Evolutionary conservation across 139 green algal genomes (phyloP).

Genomic region (Tetradesmus obliquus): DNA sequence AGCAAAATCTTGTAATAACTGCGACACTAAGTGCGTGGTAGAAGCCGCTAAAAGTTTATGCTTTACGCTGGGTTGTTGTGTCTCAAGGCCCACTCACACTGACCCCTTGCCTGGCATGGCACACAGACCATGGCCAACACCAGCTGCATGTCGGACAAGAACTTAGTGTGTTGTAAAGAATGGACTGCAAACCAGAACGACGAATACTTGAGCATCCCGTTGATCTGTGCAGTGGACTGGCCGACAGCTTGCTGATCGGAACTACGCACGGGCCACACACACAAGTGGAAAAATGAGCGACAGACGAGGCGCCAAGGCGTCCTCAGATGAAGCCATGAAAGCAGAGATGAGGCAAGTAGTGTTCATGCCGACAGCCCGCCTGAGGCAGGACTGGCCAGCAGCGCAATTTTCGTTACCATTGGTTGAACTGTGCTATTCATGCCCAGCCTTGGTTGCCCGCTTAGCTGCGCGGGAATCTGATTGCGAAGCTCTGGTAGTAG

Average conservation of each 20-base stretch:
- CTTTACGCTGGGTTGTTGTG: too few species aligned
- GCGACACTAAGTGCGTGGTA: too few species aligned
- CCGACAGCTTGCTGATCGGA: background rate
- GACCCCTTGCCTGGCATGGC: too few species aligned
- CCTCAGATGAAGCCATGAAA: background rate
- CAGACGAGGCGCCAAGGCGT: background rate
- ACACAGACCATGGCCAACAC: too few species aligned
- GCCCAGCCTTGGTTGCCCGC: too few species aligned
- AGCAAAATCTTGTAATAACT: too few species aligned
- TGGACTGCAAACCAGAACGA: background rate
- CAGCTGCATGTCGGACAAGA: too few species aligned
- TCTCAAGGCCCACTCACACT: too few species aligned
- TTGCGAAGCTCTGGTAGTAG: background rate
- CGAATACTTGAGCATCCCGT: background rate
- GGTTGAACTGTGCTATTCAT: too few species aligned
- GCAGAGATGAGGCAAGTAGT: background rate
- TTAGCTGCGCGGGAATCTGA: background rate
- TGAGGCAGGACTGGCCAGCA: background rate
- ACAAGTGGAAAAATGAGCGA: background rate
- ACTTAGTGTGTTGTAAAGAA: background rate
- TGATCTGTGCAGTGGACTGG: background rate
- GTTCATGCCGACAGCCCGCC: background rate
- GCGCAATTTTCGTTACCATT: background rate
- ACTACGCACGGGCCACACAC: background rate
- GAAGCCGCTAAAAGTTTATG: too few species aligned